Evolutionary conservation across 805 yeast species (phyloP).

Genomic region (Myxozyma kluyveri): DNA sequence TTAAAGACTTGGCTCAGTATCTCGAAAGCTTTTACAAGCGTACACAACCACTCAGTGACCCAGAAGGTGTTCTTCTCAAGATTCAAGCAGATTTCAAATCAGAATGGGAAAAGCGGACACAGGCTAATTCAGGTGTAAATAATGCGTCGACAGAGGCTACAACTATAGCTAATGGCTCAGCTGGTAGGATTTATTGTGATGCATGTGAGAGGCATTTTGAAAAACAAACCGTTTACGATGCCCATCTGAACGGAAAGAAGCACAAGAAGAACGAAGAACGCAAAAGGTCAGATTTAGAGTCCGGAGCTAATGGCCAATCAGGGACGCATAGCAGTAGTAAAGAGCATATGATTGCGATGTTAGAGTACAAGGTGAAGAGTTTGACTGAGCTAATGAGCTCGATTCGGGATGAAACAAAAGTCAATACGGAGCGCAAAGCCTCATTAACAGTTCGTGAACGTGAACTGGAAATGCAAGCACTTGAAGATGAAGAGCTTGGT

Average conservation of each 20-base stretch:
- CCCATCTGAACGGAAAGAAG: slow-evolving; percentile 71
- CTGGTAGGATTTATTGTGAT: slow-evolving; percentile 49
- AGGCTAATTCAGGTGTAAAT: neutral
- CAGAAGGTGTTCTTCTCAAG: slow-evolving; percentile 37
- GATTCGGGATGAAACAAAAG: slow-evolving; percentile 50
- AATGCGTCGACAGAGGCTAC: slow-evolving; percentile 1
- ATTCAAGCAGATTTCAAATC: slow-evolving; percentile 36
- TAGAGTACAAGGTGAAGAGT: slow-evolving; percentile 44
- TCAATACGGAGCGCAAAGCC: slow-evolving; percentile 61
- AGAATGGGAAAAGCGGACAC: slow-evolving; percentile 30
- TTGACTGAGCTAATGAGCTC: slow-evolving; percentile 43
- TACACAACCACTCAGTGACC: slow-evolving; percentile 49
- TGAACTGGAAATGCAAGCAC: slow-evolving; percentile 50
- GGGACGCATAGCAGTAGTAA: neutral
- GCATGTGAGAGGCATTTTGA: slow-evolving; percentile 64
- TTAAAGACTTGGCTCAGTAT: slow-evolving; percentile 50
- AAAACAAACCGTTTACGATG: slow-evolving; percentile 60
- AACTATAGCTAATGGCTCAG: slow-evolving; percentile 8
- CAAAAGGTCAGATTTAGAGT: slow-evolving; percentile 9
- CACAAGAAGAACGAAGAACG: slow-evolving; percentile 54
- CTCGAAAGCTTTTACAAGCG: slow-evolving; percentile 49
- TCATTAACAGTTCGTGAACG: slow-evolving; percentile 72
- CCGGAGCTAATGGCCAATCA: neutral
- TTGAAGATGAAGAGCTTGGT: slow-evolving; percentile 36
- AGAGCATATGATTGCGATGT: slow-evolving; percentile 33